Base-by-base conservation (phyloP, 2,329 filamentous ascomycete genomes). In the Aspergillus clavatus region DNA sequence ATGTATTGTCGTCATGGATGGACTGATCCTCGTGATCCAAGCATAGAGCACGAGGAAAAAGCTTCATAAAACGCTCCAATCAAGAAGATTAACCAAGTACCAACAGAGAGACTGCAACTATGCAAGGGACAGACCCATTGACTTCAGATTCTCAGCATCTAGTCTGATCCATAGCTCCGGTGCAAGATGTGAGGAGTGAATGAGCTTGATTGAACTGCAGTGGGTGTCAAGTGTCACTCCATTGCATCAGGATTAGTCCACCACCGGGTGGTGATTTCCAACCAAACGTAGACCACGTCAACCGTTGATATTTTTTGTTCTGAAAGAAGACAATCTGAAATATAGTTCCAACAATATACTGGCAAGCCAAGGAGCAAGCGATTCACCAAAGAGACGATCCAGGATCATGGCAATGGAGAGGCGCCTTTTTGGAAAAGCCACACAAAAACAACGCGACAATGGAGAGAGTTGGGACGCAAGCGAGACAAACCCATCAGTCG, bases 191-290 rank as follows among this genome's bases (percentile, higher is more conserved):
- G 12, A 49, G 47, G 42, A 52, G 44, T 36, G 41, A 29, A 52
- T 51, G 46, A 53, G 50, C 50, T 50, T 56, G 48, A 48, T 51
- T 43, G 43, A 50, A 47, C 48, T 47, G 47, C 47, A 51, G 45
- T 44, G 43, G 10, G 33, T 35, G 23, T 24, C 42, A 39, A 44
- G n/a, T n/a, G n/a, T n/a, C n/a, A n/a, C n/a, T n/a, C 29, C 16
- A 35, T 35, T 24, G 23, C 5, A 8, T 24, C 4, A 4, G 8
- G 4, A 8, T 4, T 8, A 24, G 23, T 4, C 8, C 23, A 24
- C 23, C 23, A 24, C 5, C 23, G 23, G 23, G 23, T n/a, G n/a
- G n/a, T n/a, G n/a, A n/a, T n/a, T n/a, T n/a, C n/a, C n/a, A n/a
- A n/a, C n/a, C n/a, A n/a, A n/a, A n/a, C n/a, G n/a, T n/a, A n/a